A percentile compares a stretch with the other conserved stretches of the same genome.
These are phyloP conservation scores for Dipodascopsis uninucleata DNA, from an alignment of 805 yeast genomes.

Conservation along the genomic window DNA sequence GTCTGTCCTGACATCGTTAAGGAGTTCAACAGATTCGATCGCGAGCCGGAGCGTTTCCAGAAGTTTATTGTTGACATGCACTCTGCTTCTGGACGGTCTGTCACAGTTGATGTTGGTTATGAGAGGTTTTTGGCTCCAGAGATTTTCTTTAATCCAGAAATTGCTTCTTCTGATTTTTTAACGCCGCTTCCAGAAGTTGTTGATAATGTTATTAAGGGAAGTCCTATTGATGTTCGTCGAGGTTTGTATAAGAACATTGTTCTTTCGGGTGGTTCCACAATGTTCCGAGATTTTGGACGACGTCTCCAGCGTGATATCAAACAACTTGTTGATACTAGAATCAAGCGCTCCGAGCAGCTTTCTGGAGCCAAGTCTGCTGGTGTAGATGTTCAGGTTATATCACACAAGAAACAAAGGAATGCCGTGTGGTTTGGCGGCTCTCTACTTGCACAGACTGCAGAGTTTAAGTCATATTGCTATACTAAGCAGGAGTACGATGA, in stretches of 20 bases:
- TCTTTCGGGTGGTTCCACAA: conserved; percentile 94
- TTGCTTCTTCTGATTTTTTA: conserved; percentile 88
- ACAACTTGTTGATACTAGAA: conserved; percentile 81
- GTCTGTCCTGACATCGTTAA: conserved; percentile 97
- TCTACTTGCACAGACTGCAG: conserved; percentile 92
- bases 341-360: conserved; percentile 70
- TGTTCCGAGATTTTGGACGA: conserved; percentile 98
- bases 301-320: conserved; percentile 94
- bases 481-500: conserved; percentile 97
- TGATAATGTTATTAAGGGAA: conserved; percentile 88
- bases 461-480: conserved; percentile 92
- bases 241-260: conserved; percentile 94
- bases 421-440: conserved; percentile 99
- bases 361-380: conserved; percentile 80
- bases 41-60: conserved; percentile 89
- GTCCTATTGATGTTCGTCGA: conserved; percentile 97
- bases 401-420: conserved; percentile 95
- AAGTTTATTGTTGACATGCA: conserved; percentile 85
- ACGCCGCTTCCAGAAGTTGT: conserved; percentile 96
- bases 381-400: conserved; percentile 92
- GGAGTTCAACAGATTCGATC: conserved; percentile 91
- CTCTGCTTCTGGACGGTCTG: conserved; percentile 58
- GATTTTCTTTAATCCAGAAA: conserved; percentile 96
- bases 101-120: conserved; percentile 87
- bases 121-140: conserved; percentile 99